Conservation (phyloP, 2,329 filamentous ascomycete species). For the Diaporthe caulivora region DNA sequence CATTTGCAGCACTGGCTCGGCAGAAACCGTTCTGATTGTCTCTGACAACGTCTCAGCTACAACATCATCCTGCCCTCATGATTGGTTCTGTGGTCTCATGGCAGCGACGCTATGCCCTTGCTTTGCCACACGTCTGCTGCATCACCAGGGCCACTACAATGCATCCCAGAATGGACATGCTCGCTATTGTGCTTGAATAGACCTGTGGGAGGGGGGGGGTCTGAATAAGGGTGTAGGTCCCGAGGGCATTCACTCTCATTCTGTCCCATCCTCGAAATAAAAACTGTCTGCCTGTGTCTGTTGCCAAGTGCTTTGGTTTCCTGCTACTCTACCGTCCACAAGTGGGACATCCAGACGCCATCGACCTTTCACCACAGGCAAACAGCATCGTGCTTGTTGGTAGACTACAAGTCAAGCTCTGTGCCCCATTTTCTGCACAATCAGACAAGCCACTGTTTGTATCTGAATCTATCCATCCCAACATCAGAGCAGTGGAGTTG, state of each 20-base stretch:
- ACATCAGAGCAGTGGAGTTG: not conserved
- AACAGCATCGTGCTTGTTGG: not conserved
- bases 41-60: not conserved
- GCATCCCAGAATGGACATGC: not conserved
- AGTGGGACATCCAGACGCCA: not conserved
- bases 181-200: conserved; percentile 12
- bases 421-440: not conserved
- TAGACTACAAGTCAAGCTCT: not conserved
- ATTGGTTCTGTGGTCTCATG: conserved; percentile 24
- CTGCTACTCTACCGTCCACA: not conserved
- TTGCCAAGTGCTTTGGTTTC: not conserved
- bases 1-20: conserved; percentile 15
- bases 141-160: not conserved
- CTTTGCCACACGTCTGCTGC: not conserved
- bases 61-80: not conserved
- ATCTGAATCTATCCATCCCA: not conserved
- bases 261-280: not conserved
- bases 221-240: not conserved
- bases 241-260: not conserved
- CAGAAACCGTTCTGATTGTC: conserved; percentile 24
- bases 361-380: not conserved
- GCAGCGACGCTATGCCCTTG: not conserved
- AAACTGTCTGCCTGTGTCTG: not conserved
- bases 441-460: not conserved
- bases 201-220: too few species aligned